These are phyloP conservation scores for Yamadazyma oceani DNA, from an alignment of 1,139 yeast species.

Conservation along the genomic window DNA sequence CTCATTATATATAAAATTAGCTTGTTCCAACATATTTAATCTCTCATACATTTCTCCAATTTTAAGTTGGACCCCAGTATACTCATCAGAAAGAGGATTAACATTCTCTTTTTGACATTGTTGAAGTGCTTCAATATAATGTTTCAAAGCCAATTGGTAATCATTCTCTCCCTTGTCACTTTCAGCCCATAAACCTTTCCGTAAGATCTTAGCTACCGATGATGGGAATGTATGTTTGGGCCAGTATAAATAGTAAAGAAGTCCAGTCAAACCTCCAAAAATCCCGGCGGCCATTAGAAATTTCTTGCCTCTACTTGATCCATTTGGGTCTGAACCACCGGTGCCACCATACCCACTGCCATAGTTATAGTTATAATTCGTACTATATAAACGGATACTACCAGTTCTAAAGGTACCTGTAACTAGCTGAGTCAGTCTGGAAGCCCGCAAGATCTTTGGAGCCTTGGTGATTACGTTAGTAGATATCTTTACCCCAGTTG, in stretches of 20 bases:
- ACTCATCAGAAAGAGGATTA: slow-evolving; percentile 46
- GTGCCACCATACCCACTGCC: slow-evolving; percentile 5
- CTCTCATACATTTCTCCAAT: slow-evolving; percentile 84
- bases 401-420: no score
- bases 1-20: slow-evolving; percentile 65
- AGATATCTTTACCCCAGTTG: no score
- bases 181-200: slow-evolving; percentile 85
- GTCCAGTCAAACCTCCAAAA: slow-evolving; percentile 24
- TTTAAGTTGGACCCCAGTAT: slow-evolving; percentile 82
- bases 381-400: no score
- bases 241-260: slow-evolving; percentile 54
- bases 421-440: no score
- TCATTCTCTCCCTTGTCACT: slow-evolving; percentile 66
- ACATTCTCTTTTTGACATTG: slow-evolving; percentile 44
- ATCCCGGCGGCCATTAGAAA: slow-evolving; percentile 30
- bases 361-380: slow-evolving; percentile 13
- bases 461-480: neutral
- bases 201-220: slow-evolving; percentile 63
- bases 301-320: slow-evolving; percentile 22
- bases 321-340: slow-evolving; percentile 14
- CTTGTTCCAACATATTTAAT: slow-evolving; percentile 58
- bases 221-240: slow-evolving; percentile 56
- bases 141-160: slow-evolving; percentile 63
- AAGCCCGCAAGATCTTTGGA: neutral
- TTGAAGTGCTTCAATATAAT: slow-evolving; percentile 59